Evolutionary conservation across 768 basidiomycete species (phyloP), one percentile per base, ranked within the genome.

Genomic region (Nidularia pulvinata): DNA sequence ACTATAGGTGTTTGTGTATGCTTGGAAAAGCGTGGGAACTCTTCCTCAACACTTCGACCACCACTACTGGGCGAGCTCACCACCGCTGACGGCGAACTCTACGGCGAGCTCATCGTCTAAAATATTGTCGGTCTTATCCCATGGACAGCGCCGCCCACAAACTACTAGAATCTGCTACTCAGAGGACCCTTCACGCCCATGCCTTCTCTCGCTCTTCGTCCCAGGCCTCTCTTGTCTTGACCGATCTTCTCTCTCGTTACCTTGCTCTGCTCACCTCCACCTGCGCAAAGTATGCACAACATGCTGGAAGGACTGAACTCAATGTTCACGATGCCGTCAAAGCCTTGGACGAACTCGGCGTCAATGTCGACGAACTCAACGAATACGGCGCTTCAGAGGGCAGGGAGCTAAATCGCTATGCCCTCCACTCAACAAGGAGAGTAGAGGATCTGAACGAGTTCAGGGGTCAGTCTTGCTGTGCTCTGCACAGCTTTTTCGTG

Each of bases 191-290:
- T 13, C 90, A 93, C 57, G 86, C 89, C 0, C 84, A 92, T 58
- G 78, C 79, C 56, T 93, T 94, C 70, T 83, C 87, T 36, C 81
- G 89, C 49, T 80, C 91, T 0, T 93, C 92, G 2, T 70, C 83
- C 1, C 86, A 88, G 62, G 89, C 92, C 3, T 77, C 85, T 7
- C 69, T 81, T 25, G 80, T 88, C 14, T 77, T 93, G 46, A 87
- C 89, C 10, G 90, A 89, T 69, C 75, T 93, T 57, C 80, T 93
- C 58, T 78, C 87, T 36, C 85, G 88, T 52, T 93, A 93, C 67
- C 73, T 93, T 53, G 59, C 79, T 7, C 74, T 92, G 25, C 74
- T 92, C 16, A 72, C 88, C 1, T 73, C 81, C 1, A 83, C 89
- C 6, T 86, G 85, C 61, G 85, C 85, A 19, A 83, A 82, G 62